Conservation (phyloP, 2,329 filamentous ascomycete genomes). For the Epichloe festucae region DNA sequence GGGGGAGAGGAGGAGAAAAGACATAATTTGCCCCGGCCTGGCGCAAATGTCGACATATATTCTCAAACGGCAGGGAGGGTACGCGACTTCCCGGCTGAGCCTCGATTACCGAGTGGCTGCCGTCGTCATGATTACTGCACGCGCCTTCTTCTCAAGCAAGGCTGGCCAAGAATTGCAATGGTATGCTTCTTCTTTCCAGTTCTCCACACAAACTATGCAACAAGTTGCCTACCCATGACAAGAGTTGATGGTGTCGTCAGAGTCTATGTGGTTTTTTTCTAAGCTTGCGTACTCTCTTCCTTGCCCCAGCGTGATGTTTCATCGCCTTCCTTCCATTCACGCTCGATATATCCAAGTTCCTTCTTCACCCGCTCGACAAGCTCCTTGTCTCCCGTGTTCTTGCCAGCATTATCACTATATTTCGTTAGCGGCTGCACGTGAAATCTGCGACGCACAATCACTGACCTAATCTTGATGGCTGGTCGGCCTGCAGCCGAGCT, state of each 20-base stretch:
- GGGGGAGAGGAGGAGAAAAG: neutral
- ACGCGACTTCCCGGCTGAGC: neutral
- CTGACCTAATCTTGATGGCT: constrained; percentile 73
- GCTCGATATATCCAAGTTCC: constrained; percentile 74
- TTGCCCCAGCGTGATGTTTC: constrained; percentile 73
- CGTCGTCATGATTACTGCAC: neutral
- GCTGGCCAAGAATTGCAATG: neutral
- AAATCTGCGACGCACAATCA: neutral
- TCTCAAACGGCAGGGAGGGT: neutral
- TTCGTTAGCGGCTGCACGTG: constrained; percentile 8
- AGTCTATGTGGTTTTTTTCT: neutral
- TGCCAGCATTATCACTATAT: constrained; percentile 63
- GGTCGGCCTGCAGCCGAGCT: constrained; percentile 68
- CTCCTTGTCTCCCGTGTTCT: constrained; percentile 80
- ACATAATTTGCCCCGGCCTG: neutral
- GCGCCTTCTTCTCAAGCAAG: neutral
- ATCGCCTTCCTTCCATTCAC: constrained; percentile 70
- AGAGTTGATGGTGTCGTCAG: neutral
- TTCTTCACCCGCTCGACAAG: constrained; percentile 76
- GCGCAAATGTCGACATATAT: neutral
- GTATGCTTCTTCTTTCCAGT: neutral
- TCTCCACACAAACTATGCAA: neutral
- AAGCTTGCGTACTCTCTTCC: constrained; percentile 19
- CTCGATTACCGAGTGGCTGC: neutral
- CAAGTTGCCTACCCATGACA: neutral